phyloP scores from a whole-genome alignment of 2,329 filamentous ascomycete genomes.

The Gremmenia infestans region DNA sequence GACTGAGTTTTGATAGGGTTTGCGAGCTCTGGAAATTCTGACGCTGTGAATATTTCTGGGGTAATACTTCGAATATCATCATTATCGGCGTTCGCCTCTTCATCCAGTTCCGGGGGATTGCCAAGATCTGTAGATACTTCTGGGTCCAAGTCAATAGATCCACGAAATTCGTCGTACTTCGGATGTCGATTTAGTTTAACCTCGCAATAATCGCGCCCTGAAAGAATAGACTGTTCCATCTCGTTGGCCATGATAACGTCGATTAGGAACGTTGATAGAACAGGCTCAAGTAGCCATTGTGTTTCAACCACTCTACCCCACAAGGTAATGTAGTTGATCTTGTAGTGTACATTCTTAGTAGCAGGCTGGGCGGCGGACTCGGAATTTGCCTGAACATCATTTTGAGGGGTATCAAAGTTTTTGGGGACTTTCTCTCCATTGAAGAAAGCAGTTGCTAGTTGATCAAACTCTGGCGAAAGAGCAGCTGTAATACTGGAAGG shows the following conservation, averaged over 20 bases:
- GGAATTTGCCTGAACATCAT: neutral
- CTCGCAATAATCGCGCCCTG: neutral
- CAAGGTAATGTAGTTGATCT: neutral
- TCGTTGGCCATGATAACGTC: constrained; percentile 16
- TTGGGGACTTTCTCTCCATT: constrained; percentile 6
- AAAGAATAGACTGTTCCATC: constrained; percentile 7
- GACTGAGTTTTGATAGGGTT: neutral
- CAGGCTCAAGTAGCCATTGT: constrained; percentile 1
- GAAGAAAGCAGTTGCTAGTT: constrained; percentile 9
- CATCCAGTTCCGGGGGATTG: neutral
- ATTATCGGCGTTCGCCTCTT: too few relatives aligned
- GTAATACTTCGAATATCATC: too few relatives aligned
- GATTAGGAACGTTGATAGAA: constrained; percentile 9
- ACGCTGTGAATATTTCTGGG: neutral
- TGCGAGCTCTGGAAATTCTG: neutral
- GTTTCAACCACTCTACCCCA: neutral
- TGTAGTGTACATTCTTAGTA: neutral
- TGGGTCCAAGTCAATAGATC: neutral
- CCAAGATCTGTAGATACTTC: neutral
- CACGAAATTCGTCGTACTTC: neutral
- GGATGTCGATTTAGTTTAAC: constrained; percentile 2
- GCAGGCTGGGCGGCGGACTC: neutral
- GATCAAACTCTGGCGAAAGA: constrained; percentile 3
- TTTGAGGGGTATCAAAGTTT: neutral
- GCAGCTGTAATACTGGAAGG: neutral